Evolutionary conservation across 2,329 filamentous ascomycete species (phyloP).

Genomic region (Metarhizium anisopliae): DNA sequence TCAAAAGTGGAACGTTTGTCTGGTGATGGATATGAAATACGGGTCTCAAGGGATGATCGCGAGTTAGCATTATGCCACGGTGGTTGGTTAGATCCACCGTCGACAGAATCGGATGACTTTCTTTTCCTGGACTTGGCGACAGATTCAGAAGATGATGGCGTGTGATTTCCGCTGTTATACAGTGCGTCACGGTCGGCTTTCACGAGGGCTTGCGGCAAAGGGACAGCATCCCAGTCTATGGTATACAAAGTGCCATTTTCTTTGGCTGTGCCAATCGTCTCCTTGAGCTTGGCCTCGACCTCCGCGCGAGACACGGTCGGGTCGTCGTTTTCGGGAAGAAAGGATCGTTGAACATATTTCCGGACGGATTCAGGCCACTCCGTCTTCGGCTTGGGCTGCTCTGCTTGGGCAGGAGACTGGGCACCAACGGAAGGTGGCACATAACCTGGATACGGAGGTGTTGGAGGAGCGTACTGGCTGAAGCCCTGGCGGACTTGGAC

Average conservation of each 20-base stretch:
- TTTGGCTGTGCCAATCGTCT: slow-evolving; percentile 75
- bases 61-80: slow-evolving; percentile 70
- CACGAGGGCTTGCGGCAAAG: slow-evolving; percentile 78
- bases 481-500: slow-evolving; percentile 55
- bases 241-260: slow-evolving; percentile 61
- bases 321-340: slow-evolving; percentile 63
- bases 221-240: slow-evolving; percentile 76
- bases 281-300: slow-evolving; percentile 76
- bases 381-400: slow-evolving; percentile 49
- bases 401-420: slow-evolving; percentile 16
- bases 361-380: slow-evolving; percentile 79
- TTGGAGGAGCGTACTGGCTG: slow-evolving; percentile 32
- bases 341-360: slow-evolving; percentile 81
- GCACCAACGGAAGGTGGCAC: slow-evolving; percentile 19
- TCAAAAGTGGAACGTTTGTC: slow-evolving; percentile 34
- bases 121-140: slow-evolving; percentile 58
- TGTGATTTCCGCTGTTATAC: slow-evolving; percentile 25
- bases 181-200: slow-evolving; percentile 55
- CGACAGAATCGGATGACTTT: slow-evolving; percentile 62
- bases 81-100: slow-evolving; percentile 45
- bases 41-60: slow-evolving; percentile 56
- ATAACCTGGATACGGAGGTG: slow-evolving; percentile 23
- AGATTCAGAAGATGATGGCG: slow-evolving; percentile 16
- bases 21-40: slow-evolving; percentile 53
- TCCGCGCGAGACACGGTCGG: slow-evolving; percentile 54